phyloP scores from a whole-genome alignment of 768 basidiomycete species.

The Pleurotus citrinopileatus region DNA sequence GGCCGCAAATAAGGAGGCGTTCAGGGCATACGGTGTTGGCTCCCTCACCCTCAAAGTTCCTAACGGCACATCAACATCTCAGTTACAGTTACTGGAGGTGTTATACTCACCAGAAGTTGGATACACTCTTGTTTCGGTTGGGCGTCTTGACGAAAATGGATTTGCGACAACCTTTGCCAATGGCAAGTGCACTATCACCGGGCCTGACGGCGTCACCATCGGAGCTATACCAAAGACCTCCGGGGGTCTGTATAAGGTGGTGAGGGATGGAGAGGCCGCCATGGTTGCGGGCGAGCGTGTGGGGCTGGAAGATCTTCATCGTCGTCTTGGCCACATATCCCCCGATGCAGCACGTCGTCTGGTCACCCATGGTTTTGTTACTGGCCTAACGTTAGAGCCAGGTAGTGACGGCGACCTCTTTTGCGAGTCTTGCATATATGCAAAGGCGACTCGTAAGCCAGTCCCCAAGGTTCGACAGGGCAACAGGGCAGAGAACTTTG shows the following conservation, averaged over 20 bases:
- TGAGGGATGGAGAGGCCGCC: constrained; percentile 13
- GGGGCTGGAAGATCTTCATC: constrained; percentile 20
- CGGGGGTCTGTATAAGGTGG: constrained; percentile 23
- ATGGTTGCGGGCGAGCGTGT: constrained; percentile 16
- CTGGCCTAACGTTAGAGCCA: constrained; percentile 1
- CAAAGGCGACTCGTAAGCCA: constrained; percentile 21
- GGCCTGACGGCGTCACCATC: constrained; percentile 16
- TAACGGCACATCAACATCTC: constrained; percentile 14
- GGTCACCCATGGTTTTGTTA: constrained; percentile 1
- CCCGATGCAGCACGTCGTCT: background rate
- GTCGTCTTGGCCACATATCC: constrained; percentile 10
- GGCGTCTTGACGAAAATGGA: constrained; percentile 30
- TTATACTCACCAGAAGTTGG: constrained; percentile 34
- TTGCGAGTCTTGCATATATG: constrained; percentile 23
- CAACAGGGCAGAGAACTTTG: constrained; percentile 19
- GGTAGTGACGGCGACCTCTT: constrained; percentile 9
- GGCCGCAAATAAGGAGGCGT: constrained; percentile 21
- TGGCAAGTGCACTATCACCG: constrained; percentile 25
- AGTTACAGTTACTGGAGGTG: constrained; percentile 26
- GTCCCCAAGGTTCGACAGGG: constrained; percentile 17
- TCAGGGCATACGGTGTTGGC: constrained; percentile 19
- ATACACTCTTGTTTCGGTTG: constrained; percentile 34
- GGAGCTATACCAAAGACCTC: constrained; percentile 20
- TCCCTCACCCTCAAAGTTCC: constrained; percentile 21
- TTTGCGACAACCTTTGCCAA: constrained; percentile 23